Percentiles rank a stretch among this genome's conserved stretches.
Conservation (phyloP, 768 basidiomycete genomes). For the Sistotremastrum niveocremeum region DNA sequence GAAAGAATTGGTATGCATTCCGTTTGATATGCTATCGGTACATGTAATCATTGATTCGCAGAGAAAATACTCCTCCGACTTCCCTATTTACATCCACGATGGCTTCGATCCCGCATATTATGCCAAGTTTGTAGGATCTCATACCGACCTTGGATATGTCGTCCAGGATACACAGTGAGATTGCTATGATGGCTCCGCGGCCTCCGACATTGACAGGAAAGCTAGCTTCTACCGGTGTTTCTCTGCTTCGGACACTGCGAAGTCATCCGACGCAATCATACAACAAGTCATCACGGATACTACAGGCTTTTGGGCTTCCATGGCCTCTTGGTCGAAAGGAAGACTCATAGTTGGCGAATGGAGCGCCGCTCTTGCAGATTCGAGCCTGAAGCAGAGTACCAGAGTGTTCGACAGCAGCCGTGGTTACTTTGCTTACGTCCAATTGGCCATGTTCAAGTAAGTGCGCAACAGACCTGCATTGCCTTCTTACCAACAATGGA, state of each 20-base stretch:
- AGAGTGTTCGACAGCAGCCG: slow-evolving; percentile 18
- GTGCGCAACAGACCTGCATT: slow-evolving; percentile 19
- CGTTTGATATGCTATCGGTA: slow-evolving; percentile 25
- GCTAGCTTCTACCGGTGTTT: slow-evolving; percentile 40
- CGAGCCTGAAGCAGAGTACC: slow-evolving; percentile 36
- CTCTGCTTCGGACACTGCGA: slow-evolving; percentile 22
- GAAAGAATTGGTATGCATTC: slow-evolving; percentile 33
- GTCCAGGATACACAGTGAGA: slow-evolving; percentile 77
- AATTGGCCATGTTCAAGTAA: slow-evolving; percentile 51
- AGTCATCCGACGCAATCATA: too few relatives aligned
- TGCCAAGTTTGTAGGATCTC: slow-evolving; percentile 34
- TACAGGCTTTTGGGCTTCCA: slow-evolving; percentile 17
- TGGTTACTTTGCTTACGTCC: slow-evolving; percentile 44
- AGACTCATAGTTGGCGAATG: slow-evolving; percentile 64
- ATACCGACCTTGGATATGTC: slow-evolving; percentile 23
- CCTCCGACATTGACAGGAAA: too few relatives aligned
- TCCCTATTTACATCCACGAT: slow-evolving; percentile 60
- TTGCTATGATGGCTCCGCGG: too few relatives aligned
- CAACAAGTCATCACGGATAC: slow-evolving; percentile 21
- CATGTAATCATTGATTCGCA: too few relatives aligned
- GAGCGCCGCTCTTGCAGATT: slow-evolving; percentile 56
- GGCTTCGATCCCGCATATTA: slow-evolving; percentile 62
- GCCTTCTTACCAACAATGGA: too few relatives aligned
- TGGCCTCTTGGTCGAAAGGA: slow-evolving; percentile 21
- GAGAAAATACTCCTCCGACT: too few relatives aligned